Base-by-base conservation (phyloP, 1,284 basidiomycete species). In the Mycena sp. region DNA sequence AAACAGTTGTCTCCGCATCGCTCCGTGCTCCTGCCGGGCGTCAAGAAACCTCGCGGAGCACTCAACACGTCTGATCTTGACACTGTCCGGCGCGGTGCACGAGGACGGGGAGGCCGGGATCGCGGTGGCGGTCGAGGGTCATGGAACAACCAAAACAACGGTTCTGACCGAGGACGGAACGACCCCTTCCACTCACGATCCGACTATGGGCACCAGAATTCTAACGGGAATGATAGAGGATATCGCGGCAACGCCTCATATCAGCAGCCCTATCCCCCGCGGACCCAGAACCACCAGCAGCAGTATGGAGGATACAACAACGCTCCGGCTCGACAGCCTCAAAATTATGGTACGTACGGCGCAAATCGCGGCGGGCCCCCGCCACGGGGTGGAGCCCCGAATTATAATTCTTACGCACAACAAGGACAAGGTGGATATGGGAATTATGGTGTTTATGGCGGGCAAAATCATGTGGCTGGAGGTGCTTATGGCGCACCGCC, bases 1-100 rank as follows among this genome's bases (percentile, higher is more conserved):
- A 86, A 88, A 71, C 96, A 98, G 73, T 76, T 89, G 23, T 86
- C 85, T 6, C 93, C 95, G 4, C 98, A 99, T 76, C 89, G 88
- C 49, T 97, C 95, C 16, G 83, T 92, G 23, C 79, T 99, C 23
- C 82, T 99, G 1, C 89, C 90, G 6, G 94, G 94, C 1, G 88
- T 89, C 40, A 86, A 82, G 63, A 84, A 84, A 54, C 84, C 87
- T 0, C 78, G 83, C 38, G 85, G 88, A 2, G 78, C 89, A 2
- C 83, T 99, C 26, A 89, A 85, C 6, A 77, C 89, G 14, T 81
- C 83, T 19, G 98, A 99, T 75, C 82, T 92, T 53, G 93, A 98
- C 58, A 73, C 76, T 9, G 74, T 83, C 4, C 78, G 85, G 37
- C 79, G 78, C 46, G 83, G 82, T 28, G 83, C 82, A 58, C 77